Base-by-base conservation (phyloP, 495 filamentous ascomycete species). In the Aspergillus steynii region DNA sequence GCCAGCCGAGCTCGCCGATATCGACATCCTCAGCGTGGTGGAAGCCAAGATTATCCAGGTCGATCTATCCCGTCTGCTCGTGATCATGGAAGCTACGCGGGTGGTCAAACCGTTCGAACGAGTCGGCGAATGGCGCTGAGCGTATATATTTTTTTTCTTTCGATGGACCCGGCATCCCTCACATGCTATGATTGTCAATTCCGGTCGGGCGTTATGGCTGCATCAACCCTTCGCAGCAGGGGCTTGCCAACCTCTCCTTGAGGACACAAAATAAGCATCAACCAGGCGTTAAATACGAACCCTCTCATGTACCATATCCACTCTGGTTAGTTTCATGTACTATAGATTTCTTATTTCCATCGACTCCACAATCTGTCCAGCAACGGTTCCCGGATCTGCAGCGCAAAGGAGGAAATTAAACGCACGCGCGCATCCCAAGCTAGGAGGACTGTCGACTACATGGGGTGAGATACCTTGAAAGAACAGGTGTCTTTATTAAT, bases 11-110 rank as follows among this genome's bases (percentile, higher is more conserved):
- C 61, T 68, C 2, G 74, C 82, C 3, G 51, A 66, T 65, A 65
- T 64, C 66, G 61, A 72, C 64, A 55, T 71, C 57, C 57, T 88
- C 75, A 61, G 85, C 81, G 65, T 77, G 74, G 63, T 84, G 61
- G 82, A 86, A 61, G 87, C 87, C 5, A 81, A 83, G 71, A 76
- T 93, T 46, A 68, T 59, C 0, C 70, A 77, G 26, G 75, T 91
- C 32, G 82, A 89, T 74, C 75, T 86, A 53, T 77, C 86, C 49
- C 56, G 60, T 6, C 64, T 71, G 52, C 61, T 75, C 54, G 76
- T 90, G 47, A 58, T 64, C n/a, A 80, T 90, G 64, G 80, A 84
- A 66, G 80, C 78, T 12, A 61, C 85, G 27, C 34, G 75, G 37
- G 61, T 85, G 29, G 48, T 85, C 0, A 74, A 77, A 66, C 58